These are phyloP conservation scores for Nymphaea colorata DNA, from an alignment of 164 flowering plant species.

Conservation along the genomic window DNA sequence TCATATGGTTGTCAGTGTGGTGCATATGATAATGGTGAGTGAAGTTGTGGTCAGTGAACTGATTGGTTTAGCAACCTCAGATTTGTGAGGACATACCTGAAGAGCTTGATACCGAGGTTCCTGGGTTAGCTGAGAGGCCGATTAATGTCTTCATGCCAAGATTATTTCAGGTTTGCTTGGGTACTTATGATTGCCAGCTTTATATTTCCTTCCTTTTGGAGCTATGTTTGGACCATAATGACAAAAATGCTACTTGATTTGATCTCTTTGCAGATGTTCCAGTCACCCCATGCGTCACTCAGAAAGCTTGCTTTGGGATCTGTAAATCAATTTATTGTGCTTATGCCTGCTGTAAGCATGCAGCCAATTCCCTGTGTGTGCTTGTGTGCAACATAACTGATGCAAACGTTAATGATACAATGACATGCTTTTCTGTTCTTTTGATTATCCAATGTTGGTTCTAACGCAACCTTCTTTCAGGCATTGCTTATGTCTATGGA, in stretches of 20 bases:
- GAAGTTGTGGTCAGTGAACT: not conserved
- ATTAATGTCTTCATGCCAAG: conserved; percentile 78
- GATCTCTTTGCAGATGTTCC: conserved; percentile 56
- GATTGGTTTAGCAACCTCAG: conserved; percentile 20
- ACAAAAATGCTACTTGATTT: not conserved
- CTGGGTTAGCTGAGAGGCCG: conserved; percentile 86
- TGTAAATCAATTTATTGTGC: conserved; percentile 85
- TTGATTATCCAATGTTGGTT: not conserved
- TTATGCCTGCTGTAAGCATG: conserved; percentile 83
- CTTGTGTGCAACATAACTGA: not conserved
- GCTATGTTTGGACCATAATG: not conserved
- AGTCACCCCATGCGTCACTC: conserved; percentile 73
- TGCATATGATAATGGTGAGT: not conserved
- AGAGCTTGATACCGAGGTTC: conserved; percentile 80
- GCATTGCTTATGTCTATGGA: conserved; percentile 75
- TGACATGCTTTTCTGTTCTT: not conserved
- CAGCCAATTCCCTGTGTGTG: not conserved
- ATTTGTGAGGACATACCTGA: conserved; percentile 97
- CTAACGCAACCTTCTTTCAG: conserved; percentile 21
- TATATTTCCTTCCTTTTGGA: not conserved
- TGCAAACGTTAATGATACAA: not conserved
- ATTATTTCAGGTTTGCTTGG: conserved; percentile 50
- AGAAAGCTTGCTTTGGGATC: conserved; percentile 86
- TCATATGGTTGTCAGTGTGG: not conserved
- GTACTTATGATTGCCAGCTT: conserved; percentile 3